Evolutionary conservation across 1,284 basidiomycete species (phyloP).

Genomic region (Rugosomyces carneus): DNA sequence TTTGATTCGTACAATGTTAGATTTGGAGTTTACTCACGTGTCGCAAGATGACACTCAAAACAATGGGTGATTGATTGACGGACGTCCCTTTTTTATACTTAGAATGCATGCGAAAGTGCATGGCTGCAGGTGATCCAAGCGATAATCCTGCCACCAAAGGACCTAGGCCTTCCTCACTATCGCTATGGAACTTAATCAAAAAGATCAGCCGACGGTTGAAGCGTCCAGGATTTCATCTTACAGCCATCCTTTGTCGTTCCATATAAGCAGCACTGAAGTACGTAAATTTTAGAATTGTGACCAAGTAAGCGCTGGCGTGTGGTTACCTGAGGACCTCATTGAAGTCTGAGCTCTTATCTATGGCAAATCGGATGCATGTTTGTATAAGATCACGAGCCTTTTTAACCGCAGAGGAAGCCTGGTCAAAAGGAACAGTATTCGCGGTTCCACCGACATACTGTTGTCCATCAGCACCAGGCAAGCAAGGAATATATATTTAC

Average conservation of each 20-base stretch:
- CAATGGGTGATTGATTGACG: conserved; percentile 25
- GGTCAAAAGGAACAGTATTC: conserved; percentile 58
- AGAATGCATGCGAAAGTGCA: conserved; percentile 60
- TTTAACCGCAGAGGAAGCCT: conserved; percentile 50
- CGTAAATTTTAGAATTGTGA: background rate
- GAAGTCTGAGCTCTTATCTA: conserved; percentile 37
- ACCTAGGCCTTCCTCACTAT: conserved; percentile 66
- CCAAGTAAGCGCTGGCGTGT: background rate
- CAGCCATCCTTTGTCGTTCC: conserved; percentile 77
- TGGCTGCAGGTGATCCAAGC: conserved; percentile 62
- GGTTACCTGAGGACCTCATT: conserved; percentile 67
- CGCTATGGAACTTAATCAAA: conserved; percentile 59
- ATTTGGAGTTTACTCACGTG: conserved; percentile 50
- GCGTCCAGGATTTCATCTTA: conserved; percentile 31
- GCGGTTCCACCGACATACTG: conserved; percentile 72
- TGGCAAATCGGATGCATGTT: conserved; percentile 37
- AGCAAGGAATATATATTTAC: conserved; percentile 21
- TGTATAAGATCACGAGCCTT: conserved; percentile 54
- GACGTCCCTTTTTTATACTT: conserved; percentile 29
- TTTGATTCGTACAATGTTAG: background rate
- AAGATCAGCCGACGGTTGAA: conserved; percentile 8
- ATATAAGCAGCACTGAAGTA: conserved; percentile 61
- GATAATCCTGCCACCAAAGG: conserved; percentile 68
- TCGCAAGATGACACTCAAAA: conserved; percentile 51
- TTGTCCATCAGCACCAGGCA: background rate